These are phyloP conservation scores for Rhizophagus sp. DNA, from an alignment of 192 early-diverging fungal species.

Conservation along the genomic window DNA sequence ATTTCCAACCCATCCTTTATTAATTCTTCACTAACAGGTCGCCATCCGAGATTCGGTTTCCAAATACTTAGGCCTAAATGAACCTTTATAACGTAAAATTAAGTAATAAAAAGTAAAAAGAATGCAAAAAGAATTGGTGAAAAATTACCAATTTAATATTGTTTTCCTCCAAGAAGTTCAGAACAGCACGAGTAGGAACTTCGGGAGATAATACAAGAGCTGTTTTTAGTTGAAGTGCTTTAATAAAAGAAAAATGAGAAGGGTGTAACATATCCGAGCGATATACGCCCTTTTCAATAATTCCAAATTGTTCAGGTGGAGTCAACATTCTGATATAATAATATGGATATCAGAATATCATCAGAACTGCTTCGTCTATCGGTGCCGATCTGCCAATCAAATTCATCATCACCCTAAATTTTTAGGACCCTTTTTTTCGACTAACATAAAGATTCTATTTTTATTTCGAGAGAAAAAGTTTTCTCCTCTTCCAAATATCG, in stretches of 20 bases:
- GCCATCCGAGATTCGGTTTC: conserved; percentile 77
- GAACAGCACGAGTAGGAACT: conserved; percentile 70
- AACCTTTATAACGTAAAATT: conserved; percentile 31
- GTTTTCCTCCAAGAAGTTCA: conserved; percentile 73
- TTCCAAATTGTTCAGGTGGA: conserved; percentile 85
- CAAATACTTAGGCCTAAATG: conserved; percentile 68
- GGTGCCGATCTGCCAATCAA: background rate
- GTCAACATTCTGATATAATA: too few relatives aligned
- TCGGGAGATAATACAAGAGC: conserved; percentile 84
- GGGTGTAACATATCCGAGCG: conserved; percentile 77
- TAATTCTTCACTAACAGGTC: conserved; percentile 90
- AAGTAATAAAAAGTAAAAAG: background rate
- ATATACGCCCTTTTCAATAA: conserved; percentile 87
- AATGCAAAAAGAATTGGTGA: background rate
- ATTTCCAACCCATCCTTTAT: conserved; percentile 95
- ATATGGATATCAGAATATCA: too few relatives aligned
- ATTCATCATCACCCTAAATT: background rate
- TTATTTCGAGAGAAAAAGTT: background rate
- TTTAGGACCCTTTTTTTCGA: background rate
- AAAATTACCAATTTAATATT: conserved; percentile 60
- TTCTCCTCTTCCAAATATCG: background rate
- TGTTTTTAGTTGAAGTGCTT: conserved; percentile 74
- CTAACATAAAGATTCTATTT: background rate
- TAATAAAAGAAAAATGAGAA: conserved; percentile 78
- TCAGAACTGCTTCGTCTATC: too few relatives aligned